These are phyloP conservation scores for Alternaria brassicicola DNA, from an alignment of 2,329 filamentous ascomycete genomes.

Conservation along the genomic window DNA sequence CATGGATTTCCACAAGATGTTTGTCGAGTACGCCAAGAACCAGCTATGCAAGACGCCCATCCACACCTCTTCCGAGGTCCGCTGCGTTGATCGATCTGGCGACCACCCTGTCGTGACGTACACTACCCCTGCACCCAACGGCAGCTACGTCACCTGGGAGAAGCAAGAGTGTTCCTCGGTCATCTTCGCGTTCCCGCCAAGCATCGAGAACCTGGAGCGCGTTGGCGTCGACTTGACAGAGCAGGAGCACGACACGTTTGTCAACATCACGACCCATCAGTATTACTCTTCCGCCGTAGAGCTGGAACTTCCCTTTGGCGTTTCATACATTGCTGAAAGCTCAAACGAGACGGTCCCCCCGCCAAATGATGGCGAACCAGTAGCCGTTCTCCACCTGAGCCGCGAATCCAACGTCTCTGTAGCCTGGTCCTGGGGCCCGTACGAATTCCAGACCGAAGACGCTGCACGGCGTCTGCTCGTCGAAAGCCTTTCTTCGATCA, in stretches of 20 bases:
- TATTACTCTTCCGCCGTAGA: constrained; percentile 47
- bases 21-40: constrained; percentile 40
- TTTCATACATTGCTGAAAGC: constrained; percentile 43
- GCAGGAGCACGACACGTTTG: constrained; percentile 42
- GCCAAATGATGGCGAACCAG: constrained; percentile 42
- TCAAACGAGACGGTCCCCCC: constrained; percentile 34
- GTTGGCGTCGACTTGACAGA: constrained; percentile 43
- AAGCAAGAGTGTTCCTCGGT: constrained; percentile 45
- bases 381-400: constrained; percentile 44
- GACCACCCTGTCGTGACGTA: constrained; percentile 42
- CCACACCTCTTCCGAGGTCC: constrained; percentile 41
- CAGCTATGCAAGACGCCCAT: constrained; percentile 42
- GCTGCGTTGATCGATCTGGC: constrained; percentile 46
- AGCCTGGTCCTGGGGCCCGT: constrained; percentile 48
- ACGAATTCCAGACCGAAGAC: constrained; percentile 39
- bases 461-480: constrained; percentile 35
- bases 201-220: constrained; percentile 40
- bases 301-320: constrained; percentile 44
- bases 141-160: constrained; percentile 39
- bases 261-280: constrained; percentile 42
- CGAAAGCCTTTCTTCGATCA: constrained; percentile 41
- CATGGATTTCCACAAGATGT: constrained; percentile 48
- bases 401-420: constrained; percentile 40
- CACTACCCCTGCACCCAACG: constrained; percentile 33
- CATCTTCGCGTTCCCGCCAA: constrained; percentile 47